Conservation (phyloP, 2,329 filamentous ascomycete genomes). For the Aspergillus proliferans region DNA sequence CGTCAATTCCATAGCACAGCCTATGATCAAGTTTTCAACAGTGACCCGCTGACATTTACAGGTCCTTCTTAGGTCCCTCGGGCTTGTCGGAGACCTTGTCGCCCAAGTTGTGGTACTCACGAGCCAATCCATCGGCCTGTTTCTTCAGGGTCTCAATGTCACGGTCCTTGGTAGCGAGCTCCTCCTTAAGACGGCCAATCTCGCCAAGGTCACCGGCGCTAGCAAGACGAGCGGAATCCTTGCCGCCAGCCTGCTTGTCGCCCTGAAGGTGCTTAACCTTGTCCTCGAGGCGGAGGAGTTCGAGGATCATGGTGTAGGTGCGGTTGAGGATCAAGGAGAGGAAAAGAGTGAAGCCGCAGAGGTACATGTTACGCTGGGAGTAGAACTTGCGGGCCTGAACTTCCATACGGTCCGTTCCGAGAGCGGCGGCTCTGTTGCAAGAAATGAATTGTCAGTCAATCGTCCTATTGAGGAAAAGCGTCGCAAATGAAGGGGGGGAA, state of each 20-base stretch:
- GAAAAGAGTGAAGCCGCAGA: slow-evolving; percentile 98
- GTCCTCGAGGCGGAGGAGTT: slow-evolving; percentile 86
- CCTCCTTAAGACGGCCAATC: slow-evolving; percentile 67
- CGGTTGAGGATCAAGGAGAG: slow-evolving; percentile 96
- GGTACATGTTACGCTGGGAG: slow-evolving; percentile 99
- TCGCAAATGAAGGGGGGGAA: neutral
- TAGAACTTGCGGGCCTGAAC: slow-evolving; percentile 99
- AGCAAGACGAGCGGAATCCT: slow-evolving; percentile 66
- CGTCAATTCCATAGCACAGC: neutral
- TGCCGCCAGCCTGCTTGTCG: slow-evolving; percentile 52
- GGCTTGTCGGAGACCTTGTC: slow-evolving; percentile 66
- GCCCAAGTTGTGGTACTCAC: slow-evolving; percentile 78
- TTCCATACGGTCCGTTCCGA: slow-evolving; percentile 93
- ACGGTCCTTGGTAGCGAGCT: slow-evolving; percentile 66
- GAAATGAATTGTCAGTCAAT: neutral
- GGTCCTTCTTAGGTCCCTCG: slow-evolving; percentile 49
- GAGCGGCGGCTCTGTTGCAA: slow-evolving; percentile 55
- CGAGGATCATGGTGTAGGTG: slow-evolving; percentile 95
- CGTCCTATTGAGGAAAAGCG: slow-evolving; percentile 8
- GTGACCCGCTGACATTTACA: slow-evolving; percentile 31
- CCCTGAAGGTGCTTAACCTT: slow-evolving; percentile 79
- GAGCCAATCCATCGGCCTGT: slow-evolving; percentile 75
- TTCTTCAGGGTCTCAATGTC: slow-evolving; percentile 88
- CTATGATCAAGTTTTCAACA: neutral
- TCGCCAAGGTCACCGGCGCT: slow-evolving; percentile 67